Evolutionary conservation across 1,284 basidiomycete species (phyloP).

Genomic region (Cystobasidium slooffiae): DNA sequence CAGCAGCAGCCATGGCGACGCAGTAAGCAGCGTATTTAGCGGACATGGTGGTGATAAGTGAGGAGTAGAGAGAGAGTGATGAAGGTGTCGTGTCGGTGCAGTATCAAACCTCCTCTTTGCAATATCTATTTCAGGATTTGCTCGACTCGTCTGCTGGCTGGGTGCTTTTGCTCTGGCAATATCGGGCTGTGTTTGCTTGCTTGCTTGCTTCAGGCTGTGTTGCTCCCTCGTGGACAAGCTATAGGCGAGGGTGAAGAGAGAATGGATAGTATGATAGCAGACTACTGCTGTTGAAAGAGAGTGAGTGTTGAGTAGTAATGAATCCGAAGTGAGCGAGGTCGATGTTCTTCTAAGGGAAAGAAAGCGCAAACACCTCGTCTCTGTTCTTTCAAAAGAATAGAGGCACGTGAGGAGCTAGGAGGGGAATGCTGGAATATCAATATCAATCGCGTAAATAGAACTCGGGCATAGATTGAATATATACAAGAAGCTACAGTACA

Average conservation of each 20-base stretch:
- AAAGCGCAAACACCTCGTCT: background rate
- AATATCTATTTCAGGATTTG: background rate
- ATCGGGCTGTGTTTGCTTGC: background rate
- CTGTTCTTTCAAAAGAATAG: background rate
- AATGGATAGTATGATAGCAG: too few species aligned
- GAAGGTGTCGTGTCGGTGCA: background rate
- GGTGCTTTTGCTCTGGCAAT: background rate
- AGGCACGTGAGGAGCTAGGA: background rate
- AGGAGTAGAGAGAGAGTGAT: background rate
- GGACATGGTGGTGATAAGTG: background rate
- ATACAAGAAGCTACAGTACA: background rate
- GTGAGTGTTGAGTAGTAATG: background rate
- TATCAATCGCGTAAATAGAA: background rate
- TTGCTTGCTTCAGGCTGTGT: background rate
- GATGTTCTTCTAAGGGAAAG: background rate
- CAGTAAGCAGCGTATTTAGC: conserved; percentile 22
- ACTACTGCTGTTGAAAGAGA: background rate
- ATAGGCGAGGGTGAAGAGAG: too few species aligned
- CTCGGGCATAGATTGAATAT: too few species aligned
- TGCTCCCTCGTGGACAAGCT: too few species aligned
- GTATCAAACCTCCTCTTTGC: background rate
- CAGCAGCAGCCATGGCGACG: conserved; percentile 14
- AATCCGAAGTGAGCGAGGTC: background rate
- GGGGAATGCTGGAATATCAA: background rate
- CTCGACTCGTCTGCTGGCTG: background rate